A percentile compares a stretch with the other conserved stretches of the same genome.
Evolutionary conservation across 768 basidiomycete genomes (phyloP).

Genomic region (Boletellus emodensis): DNA sequence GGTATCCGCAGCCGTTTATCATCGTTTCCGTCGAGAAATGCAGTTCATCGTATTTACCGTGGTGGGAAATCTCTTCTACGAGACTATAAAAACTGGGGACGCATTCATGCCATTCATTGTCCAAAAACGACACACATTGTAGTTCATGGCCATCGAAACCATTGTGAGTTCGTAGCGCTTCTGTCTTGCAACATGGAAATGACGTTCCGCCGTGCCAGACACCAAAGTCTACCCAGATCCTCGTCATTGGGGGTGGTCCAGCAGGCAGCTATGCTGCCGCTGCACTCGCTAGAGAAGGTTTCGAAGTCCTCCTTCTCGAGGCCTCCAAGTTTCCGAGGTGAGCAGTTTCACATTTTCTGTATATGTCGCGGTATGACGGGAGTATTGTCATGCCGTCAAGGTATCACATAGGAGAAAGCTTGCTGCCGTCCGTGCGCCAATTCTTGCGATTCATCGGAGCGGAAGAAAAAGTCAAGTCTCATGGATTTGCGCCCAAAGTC

Average conservation of each 20-base stretch:
- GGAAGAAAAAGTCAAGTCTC: neutral
- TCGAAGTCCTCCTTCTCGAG: neutral
- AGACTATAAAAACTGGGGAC: too few species aligned
- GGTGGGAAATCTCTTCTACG: too few species aligned
- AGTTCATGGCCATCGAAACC: too few species aligned
- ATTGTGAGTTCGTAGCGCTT: too few species aligned
- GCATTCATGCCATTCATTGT: too few species aligned
- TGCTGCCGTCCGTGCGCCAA: neutral
- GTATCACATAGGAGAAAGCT: constrained; percentile 2
- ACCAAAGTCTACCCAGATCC: neutral
- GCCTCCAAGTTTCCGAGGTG: neutral
- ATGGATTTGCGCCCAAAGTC: neutral
- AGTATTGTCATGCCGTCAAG: neutral
- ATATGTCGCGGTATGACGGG: neutral
- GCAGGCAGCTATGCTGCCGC: constrained; percentile 1
- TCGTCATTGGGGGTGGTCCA: constrained; percentile 1
- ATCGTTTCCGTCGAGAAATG: too few species aligned
- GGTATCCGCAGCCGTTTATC: too few species aligned
- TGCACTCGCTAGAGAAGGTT: neutral
- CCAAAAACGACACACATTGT: too few species aligned
- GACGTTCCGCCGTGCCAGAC: neutral
- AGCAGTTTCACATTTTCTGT: neutral
- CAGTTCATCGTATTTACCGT: too few species aligned
- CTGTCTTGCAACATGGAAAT: too few species aligned
- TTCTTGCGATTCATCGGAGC: constrained; percentile 1